A percentile compares a stretch with the other conserved stretches of the same genome.
phyloP scores from a whole-genome alignment of 208 protist genomes.

The Giardia duodenalis region DNA sequence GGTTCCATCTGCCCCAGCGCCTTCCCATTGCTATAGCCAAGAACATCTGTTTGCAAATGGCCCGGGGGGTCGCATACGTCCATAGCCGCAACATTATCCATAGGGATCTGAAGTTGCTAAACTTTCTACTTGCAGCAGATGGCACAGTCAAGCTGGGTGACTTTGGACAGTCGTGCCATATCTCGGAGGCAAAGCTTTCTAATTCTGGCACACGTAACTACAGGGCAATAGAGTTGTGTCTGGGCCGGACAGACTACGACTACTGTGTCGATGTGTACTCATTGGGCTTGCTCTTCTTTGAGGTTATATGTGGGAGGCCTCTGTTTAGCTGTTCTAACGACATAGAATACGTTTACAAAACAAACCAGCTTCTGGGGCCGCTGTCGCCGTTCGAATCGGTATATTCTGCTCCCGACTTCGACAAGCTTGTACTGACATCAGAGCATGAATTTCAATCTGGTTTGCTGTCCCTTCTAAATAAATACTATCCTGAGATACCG shows the following conservation, averaged over 20 bases:
- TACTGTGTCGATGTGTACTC: not conserved
- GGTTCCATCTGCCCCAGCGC: not conserved
- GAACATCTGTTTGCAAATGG: not conserved
- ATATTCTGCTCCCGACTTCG: not conserved
- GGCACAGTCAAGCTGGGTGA: not conserved
- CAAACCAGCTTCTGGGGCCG: not conserved
- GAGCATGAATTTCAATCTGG: not conserved
- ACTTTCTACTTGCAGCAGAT: not conserved
- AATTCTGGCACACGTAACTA: not conserved
- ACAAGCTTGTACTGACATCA: not conserved
- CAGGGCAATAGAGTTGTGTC: not conserved
- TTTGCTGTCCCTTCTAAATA: not conserved
- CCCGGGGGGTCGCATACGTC: not conserved
- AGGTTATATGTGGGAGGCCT: not conserved
- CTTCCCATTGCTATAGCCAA: not conserved
- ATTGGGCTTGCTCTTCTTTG: not conserved
- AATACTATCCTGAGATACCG: not conserved
- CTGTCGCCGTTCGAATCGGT: not conserved
- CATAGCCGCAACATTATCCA: not conserved
- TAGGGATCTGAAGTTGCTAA: not conserved
- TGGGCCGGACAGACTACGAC: not conserved
- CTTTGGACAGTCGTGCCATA: not conserved
- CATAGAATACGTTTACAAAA: not conserved
- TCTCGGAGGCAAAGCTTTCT: not conserved
- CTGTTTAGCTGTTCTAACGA: not conserved